phyloP scores from a whole-genome alignment of 2,329 filamentous ascomycete species.

The Lojkania enalia region DNA sequence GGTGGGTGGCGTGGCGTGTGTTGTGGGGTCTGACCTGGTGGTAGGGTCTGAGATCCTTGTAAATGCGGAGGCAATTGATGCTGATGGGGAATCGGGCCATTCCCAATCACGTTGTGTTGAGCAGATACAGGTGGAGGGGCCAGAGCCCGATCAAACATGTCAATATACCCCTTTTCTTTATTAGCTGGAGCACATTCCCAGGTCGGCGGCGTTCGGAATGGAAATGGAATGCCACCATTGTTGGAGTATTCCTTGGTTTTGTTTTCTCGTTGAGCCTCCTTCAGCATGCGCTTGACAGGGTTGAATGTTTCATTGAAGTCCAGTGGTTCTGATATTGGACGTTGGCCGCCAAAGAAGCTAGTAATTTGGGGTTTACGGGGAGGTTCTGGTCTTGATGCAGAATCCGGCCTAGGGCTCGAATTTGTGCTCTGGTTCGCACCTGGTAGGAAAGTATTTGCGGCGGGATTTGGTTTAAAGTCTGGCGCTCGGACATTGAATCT shows the following conservation, averaged over 20 bases:
- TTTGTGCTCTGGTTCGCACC: slow-evolving; percentile 63
- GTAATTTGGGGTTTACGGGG: slow-evolving; percentile 43
- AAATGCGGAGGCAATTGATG: slow-evolving; percentile 84
- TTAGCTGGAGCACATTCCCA: slow-evolving; percentile 77
- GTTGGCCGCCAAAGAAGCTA: slow-evolving; percentile 69
- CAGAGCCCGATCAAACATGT: slow-evolving; percentile 75
- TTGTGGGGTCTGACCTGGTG: slow-evolving; percentile 70
- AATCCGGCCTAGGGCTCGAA: slow-evolving; percentile 70
- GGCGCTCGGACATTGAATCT: slow-evolving; percentile 65
- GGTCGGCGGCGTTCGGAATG: slow-evolving; percentile 81
- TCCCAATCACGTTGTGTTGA: slow-evolving; percentile 61
- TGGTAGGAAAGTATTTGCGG: slow-evolving; percentile 79
- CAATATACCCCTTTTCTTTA: slow-evolving; percentile 74
- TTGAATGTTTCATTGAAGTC: slow-evolving; percentile 62
- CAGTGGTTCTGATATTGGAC: slow-evolving; percentile 59
- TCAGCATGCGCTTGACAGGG: slow-evolving; percentile 70
- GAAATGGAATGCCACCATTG: slow-evolving; percentile 81
- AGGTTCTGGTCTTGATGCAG: slow-evolving; percentile 36
- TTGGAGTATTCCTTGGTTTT: slow-evolving; percentile 66
- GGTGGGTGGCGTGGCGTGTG: slow-evolving; percentile 80
- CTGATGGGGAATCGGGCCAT: slow-evolving; percentile 76
- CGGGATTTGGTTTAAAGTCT: slow-evolving; percentile 85
- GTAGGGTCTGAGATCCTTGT: slow-evolving; percentile 69
- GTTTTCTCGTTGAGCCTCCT: slow-evolving; percentile 57
- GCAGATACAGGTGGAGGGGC: slow-evolving; percentile 61